Conservation (phyloP, 176 grass and related monocot species). For the Musa schizocarpa region DNA sequence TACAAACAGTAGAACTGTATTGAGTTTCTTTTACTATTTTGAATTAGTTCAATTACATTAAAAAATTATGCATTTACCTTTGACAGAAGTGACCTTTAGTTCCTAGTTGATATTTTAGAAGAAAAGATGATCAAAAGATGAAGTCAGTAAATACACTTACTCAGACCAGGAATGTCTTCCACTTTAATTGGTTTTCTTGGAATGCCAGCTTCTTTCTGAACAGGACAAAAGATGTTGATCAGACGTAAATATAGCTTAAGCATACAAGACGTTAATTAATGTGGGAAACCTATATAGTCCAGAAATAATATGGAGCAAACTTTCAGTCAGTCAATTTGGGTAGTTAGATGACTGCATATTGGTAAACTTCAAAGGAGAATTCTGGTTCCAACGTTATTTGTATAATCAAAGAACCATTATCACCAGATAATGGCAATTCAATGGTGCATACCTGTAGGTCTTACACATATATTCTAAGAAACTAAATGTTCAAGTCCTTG, state of each 20-base stretch:
- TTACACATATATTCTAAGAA: not conserved
- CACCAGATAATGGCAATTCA: not conserved
- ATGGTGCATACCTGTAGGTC: not conserved
- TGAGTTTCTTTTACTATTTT: not conserved
- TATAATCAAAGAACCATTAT: not conserved
- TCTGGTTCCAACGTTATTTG: too few relatives aligned
- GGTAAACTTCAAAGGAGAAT: not conserved
- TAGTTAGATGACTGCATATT: not conserved
- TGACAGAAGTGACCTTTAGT: not conserved
- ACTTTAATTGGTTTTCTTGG: conserved; percentile 75
- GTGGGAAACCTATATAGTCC: not conserved
- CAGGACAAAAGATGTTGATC: conserved; percentile 18
- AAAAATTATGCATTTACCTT: not conserved
- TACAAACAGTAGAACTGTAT: not conserved
- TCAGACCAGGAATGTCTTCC: conserved; percentile 86
- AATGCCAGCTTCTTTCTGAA: conserved; percentile 93
- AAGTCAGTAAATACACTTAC: conserved; percentile 45
- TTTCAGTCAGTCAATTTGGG: too few relatives aligned
- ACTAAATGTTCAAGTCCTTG: not conserved
- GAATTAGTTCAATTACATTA: not conserved
- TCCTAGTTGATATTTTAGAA: not conserved
- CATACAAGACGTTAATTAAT: not conserved
- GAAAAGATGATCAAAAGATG: conserved; percentile 1
- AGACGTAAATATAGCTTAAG: not conserved
- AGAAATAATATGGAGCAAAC: too few relatives aligned